Evolutionary conservation across 352 stramenopile species (phyloP).

Genomic region (Pythium diclinum): DNA sequence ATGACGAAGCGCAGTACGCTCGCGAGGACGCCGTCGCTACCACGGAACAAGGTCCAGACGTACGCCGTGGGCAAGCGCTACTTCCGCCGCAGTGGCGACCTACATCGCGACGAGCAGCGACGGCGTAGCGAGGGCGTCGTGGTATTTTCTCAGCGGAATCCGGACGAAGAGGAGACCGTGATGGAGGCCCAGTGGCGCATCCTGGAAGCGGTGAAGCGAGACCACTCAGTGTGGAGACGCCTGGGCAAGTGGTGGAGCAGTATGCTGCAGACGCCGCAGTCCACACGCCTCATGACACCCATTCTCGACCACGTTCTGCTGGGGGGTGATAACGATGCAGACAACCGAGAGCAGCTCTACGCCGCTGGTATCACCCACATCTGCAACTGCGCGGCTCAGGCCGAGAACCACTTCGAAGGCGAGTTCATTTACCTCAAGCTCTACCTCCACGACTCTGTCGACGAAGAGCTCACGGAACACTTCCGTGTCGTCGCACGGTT

Average conservation of each 20-base stretch:
- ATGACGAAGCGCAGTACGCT: slow-evolving; percentile 3
- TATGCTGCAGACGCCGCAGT: slow-evolving; percentile 7
- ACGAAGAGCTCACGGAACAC: slow-evolving; percentile 52
- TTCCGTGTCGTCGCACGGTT: slow-evolving; percentile 56
- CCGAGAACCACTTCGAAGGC: slow-evolving; percentile 56
- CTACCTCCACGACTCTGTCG: slow-evolving; percentile 42
- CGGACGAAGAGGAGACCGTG: slow-evolving; percentile 48
- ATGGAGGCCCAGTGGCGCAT: slow-evolving; percentile 27
- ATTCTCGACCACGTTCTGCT: slow-evolving; percentile 54
- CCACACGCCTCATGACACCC: slow-evolving; percentile 4
- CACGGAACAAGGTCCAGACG: slow-evolving; percentile 25
- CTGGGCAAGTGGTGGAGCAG: slow-evolving; percentile 19
- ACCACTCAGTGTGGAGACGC: slow-evolving; percentile 16
- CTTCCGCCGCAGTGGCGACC: slow-evolving; percentile 32
- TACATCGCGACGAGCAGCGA: slow-evolving; percentile 34
- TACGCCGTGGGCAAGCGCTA: slow-evolving; percentile 40
- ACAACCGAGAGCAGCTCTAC: slow-evolving; percentile 40
- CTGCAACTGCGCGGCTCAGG: slow-evolving; percentile 54
- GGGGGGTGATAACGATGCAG: slow-evolving; percentile 41
- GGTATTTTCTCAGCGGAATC: slow-evolving; percentile 45
- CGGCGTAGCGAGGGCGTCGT: slow-evolving; percentile 30
- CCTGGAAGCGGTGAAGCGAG: slow-evolving; percentile 13
- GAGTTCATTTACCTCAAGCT: slow-evolving; percentile 69
- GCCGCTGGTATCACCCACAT: slow-evolving; percentile 52
- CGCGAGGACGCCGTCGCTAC: neutral